phyloP scores from a whole-genome alignment of 768 basidiomycete genomes.

The Mrakia hoshinonis region DNA sequence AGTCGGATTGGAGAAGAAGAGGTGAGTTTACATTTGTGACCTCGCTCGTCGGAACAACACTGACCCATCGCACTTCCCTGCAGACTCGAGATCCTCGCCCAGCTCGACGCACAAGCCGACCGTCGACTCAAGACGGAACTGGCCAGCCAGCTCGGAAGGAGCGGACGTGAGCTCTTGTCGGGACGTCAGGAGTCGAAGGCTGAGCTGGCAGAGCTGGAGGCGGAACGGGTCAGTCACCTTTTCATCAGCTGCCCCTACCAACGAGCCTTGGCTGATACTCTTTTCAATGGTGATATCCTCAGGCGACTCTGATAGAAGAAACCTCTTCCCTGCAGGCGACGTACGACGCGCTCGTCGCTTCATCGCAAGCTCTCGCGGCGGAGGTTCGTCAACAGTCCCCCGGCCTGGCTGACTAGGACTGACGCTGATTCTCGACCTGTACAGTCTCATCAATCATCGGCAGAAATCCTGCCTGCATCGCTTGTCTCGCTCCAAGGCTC shows the following conservation, averaged over 20 bases:
- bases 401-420: too few relatives aligned
- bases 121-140: background rate
- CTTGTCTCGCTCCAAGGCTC: too few relatives aligned
- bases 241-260: too few relatives aligned
- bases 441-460: too few relatives aligned
- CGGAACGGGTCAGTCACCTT: background rate
- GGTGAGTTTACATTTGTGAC: background rate
- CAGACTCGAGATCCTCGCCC: background rate
- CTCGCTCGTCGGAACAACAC: background rate
- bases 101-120: background rate
- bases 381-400: background rate
- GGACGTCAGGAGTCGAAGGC: background rate
- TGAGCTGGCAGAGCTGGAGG: background rate
- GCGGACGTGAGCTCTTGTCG: background rate
- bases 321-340: background rate
- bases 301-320: background rate
- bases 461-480: too few relatives aligned
- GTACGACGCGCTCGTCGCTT: constrained; percentile 1
- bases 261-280: too few relatives aligned
- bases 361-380: background rate
- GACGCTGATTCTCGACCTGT: too few relatives aligned
- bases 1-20: background rate
- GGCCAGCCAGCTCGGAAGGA: background rate
- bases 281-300: background rate
- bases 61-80: background rate